phyloP scores from a whole-genome alignment of 768 basidiomycete species.

The Kwoniella sp. region DNA sequence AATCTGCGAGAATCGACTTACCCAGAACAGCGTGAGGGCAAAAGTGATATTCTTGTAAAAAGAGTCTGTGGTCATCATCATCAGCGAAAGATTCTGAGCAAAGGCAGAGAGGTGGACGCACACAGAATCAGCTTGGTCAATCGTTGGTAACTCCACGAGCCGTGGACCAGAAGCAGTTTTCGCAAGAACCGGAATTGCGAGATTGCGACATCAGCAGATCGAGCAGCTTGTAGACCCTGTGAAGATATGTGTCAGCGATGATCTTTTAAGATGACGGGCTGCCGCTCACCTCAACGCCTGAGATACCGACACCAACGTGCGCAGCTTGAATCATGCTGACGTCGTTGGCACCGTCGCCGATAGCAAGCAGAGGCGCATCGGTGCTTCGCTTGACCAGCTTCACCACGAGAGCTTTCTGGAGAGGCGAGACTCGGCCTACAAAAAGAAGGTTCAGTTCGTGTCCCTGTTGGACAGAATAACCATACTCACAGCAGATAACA shows the following conservation, averaged over 20 bases:
- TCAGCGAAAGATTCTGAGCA: background rate
- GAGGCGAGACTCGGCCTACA: conserved; percentile 89
- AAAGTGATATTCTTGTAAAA: conserved; percentile 99
- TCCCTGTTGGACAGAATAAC: background rate
- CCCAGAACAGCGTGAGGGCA: conserved; percentile 99
- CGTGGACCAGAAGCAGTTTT: conserved; percentile 93
- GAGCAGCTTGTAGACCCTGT: conserved; percentile 94
- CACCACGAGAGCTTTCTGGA: conserved; percentile 96
- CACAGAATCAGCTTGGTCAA: conserved; percentile 94
- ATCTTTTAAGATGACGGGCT: too few relatives aligned
- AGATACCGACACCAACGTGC: conserved; percentile 95
- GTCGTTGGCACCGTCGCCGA: conserved; percentile 97
- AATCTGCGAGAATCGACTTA: conserved; percentile 58
- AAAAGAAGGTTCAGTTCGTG: conserved; percentile 20
- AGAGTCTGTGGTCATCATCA: conserved; percentile 65
- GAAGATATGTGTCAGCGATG: conserved; percentile 17
- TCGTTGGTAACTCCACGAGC: conserved; percentile 96
- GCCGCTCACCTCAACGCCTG: conserved; percentile 80
- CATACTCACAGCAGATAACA: conserved; percentile 84
- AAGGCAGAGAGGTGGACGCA: conserved; percentile 59
- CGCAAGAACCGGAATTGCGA: conserved; percentile 95
- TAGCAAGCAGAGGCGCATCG: conserved; percentile 89
- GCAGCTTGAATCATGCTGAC: conserved; percentile 99
- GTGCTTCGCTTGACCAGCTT: conserved; percentile 98
- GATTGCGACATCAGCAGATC: conserved; percentile 95